Evolutionary conservation across 2,329 filamentous ascomycete genomes (phyloP), one percentile per base, ranked within the genome.

Genomic region (Talaromyces pinophilus): DNA sequence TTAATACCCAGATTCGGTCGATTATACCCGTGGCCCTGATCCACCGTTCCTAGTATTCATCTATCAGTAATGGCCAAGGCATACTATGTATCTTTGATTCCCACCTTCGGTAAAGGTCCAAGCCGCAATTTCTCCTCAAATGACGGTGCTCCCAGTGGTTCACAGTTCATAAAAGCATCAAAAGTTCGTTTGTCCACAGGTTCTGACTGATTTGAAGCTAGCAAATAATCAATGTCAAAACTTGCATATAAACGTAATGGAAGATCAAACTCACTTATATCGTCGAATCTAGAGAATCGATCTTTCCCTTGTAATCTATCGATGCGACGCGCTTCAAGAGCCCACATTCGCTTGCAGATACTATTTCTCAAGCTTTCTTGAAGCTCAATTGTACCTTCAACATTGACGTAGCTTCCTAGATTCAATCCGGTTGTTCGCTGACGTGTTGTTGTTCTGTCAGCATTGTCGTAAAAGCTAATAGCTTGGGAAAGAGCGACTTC

Each of bases 371-470:
- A 70, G 40, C 73, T 73, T 38, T 72, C 75, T 64, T 80, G 77
- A 59, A 81, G 73, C 10, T 79, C 75, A 61, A 81, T 79, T 25
- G 77, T 76, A 33, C 79, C 79, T 67, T 79, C 73, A n/a, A 80
- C 75, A 68, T 81, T 82, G 59, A 77, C 73, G 69, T 82, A 83
- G 67, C 76, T 79, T 48, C 79, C 80, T 62, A 78, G 72, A 2
- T 78, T 74, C 55, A 83, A 68, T 2, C 80, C 81, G 44, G 73
- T 75, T 4, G 72, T 75, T 33, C 79, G 75, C 54, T 76, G 75
- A 46, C 74, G 72, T 40, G 74, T 74, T 2, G 78, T 75, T 5
- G 79, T 77, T 33, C 72, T 65, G 64, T 80, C 78, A 2, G 78
- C 75, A 64, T 72, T 77, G 25, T 78, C 75, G 63, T 79, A 81